Conservation (phyloP, 139 green algal species). For the Chlamydomonas eustigma region DNA sequence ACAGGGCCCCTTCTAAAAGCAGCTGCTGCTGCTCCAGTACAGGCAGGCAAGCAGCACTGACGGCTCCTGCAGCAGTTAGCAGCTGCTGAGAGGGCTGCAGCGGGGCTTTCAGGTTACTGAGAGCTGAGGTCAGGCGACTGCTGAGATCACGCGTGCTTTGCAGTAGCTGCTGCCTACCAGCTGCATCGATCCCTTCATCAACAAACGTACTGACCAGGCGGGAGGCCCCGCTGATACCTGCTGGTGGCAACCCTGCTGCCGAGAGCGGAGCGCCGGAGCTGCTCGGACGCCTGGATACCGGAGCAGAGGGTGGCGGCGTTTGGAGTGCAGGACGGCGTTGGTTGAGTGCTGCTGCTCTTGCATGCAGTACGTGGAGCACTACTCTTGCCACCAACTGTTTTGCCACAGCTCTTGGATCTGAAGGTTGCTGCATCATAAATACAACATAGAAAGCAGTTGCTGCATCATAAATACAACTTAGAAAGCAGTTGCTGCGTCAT, state of each 20-base stretch:
- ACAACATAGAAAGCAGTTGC: not conserved
- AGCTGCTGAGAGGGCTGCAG: not conserved
- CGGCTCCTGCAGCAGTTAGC: not conserved
- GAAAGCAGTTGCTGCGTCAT: no score
- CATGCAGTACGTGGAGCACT: not conserved
- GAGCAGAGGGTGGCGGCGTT: not conserved
- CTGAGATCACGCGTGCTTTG: not conserved
- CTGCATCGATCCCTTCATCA: not conserved
- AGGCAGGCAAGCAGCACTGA: not conserved
- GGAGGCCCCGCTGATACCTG: not conserved
- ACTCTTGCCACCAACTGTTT: slow-evolving; percentile 1
- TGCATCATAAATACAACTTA: not conserved
- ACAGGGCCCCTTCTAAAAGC: not conserved
- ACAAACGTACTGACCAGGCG: not conserved
- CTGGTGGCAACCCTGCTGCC: not conserved
- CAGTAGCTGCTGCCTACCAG: not conserved
- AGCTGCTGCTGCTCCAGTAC: slow-evolving; percentile 3
- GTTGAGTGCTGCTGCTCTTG: not conserved
- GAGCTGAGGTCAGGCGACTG: not conserved
- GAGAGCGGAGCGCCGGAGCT: not conserved
- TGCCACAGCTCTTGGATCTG: not conserved
- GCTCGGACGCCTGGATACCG: not conserved
- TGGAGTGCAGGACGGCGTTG: not conserved
- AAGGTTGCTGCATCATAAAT: not conserved
- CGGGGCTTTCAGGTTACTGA: not conserved